Evolutionary conservation across 345 rosid genomes (phyloP).

Genomic region (Draba incana): DNA sequence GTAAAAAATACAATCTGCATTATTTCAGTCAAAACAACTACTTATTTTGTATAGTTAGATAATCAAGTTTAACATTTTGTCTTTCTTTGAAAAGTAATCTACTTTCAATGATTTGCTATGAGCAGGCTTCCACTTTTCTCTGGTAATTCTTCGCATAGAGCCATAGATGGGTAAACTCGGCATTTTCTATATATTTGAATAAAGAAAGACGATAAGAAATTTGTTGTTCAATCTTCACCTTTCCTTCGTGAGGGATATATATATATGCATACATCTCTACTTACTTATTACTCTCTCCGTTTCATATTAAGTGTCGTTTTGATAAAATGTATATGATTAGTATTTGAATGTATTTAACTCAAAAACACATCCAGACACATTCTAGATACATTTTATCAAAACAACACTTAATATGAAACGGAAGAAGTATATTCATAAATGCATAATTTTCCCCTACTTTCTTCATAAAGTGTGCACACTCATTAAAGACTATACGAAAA

Average conservation of each 20-base stretch:
- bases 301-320: too few relatives aligned
- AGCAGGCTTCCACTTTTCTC: constrained; percentile 41
- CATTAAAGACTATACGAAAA: constrained; percentile 42
- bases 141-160: constrained; percentile 13
- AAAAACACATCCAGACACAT: too few relatives aligned
- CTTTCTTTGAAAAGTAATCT: constrained; percentile 37
- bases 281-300: too few relatives aligned
- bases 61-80: constrained; percentile 37
- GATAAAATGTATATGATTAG: too few relatives aligned
- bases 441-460: constrained; percentile 1
- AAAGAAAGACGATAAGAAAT: constrained; percentile 13
- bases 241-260: not conserved
- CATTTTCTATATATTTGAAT: not conserved
- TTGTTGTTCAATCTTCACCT: constrained; percentile 12
- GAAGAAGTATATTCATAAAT: constrained; percentile 19
- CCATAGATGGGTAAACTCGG: constrained; percentile 21
- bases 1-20: constrained; percentile 19
- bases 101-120: constrained; percentile 32
- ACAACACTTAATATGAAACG: too few relatives aligned
- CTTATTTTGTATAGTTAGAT: constrained; percentile 21
- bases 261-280: constrained; percentile 8
- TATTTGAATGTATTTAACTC: too few relatives aligned
- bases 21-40: constrained; percentile 38
- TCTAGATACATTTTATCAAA: too few relatives aligned
- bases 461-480: constrained; percentile 36